These are phyloP conservation scores for Helianthus annuus DNA, from an alignment of 129 eudicot genomes.

Conservation along the genomic window DNA sequence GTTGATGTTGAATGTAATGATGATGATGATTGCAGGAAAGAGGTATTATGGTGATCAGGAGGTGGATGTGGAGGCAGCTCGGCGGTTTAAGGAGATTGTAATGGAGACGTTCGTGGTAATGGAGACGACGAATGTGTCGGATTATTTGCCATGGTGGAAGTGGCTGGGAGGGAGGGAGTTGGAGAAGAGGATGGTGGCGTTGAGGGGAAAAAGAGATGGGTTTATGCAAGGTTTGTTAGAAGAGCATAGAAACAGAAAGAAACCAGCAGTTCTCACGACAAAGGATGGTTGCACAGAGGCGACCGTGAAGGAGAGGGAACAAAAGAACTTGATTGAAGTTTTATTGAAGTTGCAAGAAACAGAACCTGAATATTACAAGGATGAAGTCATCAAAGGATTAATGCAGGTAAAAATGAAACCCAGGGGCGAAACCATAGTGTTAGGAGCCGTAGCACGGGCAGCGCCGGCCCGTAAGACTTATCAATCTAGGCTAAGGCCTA, in stretches of 20 bases:
- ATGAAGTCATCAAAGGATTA: slow-evolving; percentile 39
- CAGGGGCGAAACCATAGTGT: no score
- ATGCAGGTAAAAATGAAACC: slow-evolving; percentile 36
- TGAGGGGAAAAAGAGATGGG: slow-evolving; percentile 34
- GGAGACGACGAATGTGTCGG: slow-evolving; percentile 39
- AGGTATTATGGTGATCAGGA: slow-evolving; percentile 40
- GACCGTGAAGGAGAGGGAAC: not conserved
- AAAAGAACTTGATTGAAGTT: slow-evolving; percentile 39
- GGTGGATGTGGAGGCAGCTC: slow-evolving; percentile 33
- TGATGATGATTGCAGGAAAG: slow-evolving; percentile 58
- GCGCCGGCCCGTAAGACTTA: no score
- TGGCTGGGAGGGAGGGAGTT: slow-evolving; percentile 31
- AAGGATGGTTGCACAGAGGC: not conserved
- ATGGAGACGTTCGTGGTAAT: slow-evolving; percentile 32
- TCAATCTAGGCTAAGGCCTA: no score
- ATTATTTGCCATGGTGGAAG: slow-evolving; percentile 46
- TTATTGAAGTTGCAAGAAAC: slow-evolving; percentile 36
- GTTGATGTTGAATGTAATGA: slow-evolving; percentile 49
- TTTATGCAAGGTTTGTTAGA: slow-evolving; percentile 47
- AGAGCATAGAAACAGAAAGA: not conserved
- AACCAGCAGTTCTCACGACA: not conserved
- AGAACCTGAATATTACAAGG: slow-evolving; percentile 38
- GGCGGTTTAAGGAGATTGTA: slow-evolving; percentile 38
- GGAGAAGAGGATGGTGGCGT: slow-evolving; percentile 37
- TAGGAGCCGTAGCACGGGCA: no score